phyloP scores from a whole-genome alignment of 371 early-diverging fungal genomes.

The Basidiobolus meristosporus region DNA sequence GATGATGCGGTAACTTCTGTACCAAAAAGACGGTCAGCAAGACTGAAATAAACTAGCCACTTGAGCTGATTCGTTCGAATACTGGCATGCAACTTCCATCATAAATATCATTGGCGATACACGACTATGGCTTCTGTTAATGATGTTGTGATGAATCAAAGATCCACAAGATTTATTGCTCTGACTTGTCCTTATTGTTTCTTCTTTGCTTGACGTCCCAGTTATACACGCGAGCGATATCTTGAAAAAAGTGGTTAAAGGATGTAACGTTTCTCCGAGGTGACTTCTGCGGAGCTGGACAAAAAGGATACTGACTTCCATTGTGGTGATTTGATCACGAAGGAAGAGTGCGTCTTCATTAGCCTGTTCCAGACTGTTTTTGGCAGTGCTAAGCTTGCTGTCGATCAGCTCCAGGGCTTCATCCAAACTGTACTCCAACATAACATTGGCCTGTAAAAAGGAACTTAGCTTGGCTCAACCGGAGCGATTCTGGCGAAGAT shows the following conservation, averaged over 20 bases:
- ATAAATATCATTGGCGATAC: no score
- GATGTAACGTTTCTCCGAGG: no score
- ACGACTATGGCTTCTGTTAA: no score
- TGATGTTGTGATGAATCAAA: no score
- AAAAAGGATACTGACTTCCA: constrained; percentile 81
- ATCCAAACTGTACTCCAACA: constrained; percentile 84
- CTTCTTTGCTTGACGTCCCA: constrained; percentile 76
- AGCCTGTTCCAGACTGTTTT: constrained; percentile 40
- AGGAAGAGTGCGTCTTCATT: constrained; percentile 85
- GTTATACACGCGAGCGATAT: constrained; percentile 92
- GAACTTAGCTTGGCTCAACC: neutral
- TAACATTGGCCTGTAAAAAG: constrained; percentile 70
- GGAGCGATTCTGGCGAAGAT: neutral
- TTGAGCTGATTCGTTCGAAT: no score
- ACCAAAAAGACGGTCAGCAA: no score
- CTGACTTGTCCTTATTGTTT: no score
- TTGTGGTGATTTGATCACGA: constrained; percentile 90
- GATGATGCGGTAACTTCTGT: no score
- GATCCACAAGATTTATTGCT: no score
- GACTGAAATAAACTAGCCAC: no score
- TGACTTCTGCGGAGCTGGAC: no score
- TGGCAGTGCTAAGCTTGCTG: constrained; percentile 58
- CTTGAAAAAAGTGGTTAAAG: constrained; percentile 9
- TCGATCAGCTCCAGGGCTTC: constrained; percentile 71
- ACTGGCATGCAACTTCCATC: no score